A percentile compares a stretch with the other conserved stretches of the same genome.
Evolutionary conservation across 2,329 filamentous ascomycete species (phyloP).

Genomic region (Pseudopithomyces chartarum): DNA sequence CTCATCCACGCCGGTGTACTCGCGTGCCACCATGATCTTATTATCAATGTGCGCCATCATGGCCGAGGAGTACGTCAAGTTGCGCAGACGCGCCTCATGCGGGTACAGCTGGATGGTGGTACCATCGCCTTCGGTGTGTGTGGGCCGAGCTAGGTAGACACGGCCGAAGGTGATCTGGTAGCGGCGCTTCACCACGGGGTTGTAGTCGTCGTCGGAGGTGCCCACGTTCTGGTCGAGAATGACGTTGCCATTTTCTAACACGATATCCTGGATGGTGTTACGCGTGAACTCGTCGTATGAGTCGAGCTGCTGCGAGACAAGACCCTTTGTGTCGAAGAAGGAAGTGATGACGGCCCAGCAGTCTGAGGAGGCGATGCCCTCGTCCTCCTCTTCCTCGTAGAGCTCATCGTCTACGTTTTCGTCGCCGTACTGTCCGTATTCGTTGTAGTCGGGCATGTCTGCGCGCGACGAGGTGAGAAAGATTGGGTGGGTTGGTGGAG

Average conservation of each 20-base stretch:
- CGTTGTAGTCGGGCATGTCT: constrained; percentile 61
- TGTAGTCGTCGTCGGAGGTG: constrained; percentile 69
- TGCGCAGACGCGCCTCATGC: constrained; percentile 93
- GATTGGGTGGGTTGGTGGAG: not conserved
- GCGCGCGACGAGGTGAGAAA: constrained; percentile 12
- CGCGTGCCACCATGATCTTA: constrained; percentile 80
- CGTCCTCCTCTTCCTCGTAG: constrained; percentile 58
- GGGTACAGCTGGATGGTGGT: constrained; percentile 84
- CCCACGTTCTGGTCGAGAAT: constrained; percentile 92
- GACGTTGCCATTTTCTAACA: constrained; percentile 88
- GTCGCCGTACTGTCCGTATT: constrained; percentile 57
- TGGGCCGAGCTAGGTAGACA: constrained; percentile 85
- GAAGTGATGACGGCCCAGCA: constrained; percentile 98
- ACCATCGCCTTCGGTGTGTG: constrained; percentile 91
- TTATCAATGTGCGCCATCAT: constrained; percentile 89
- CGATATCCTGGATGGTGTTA: constrained; percentile 91
- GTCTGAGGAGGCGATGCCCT: constrained; percentile 89
- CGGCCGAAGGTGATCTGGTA: constrained; percentile 96
- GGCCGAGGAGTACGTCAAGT: constrained; percentile 91
- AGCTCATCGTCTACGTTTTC: constrained; percentile 58
- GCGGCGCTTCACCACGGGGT: constrained; percentile 80
- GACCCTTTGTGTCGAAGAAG: constrained; percentile 94
- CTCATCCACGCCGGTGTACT: constrained; percentile 71
- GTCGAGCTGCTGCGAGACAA: constrained; percentile 96
- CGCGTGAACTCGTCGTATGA: constrained; percentile 98